Evolutionary conservation across 495 filamentous ascomycete species (phyloP), one percentile per base, ranked within the genome.

Genomic region (Podospora pseudopauciseta): DNA sequence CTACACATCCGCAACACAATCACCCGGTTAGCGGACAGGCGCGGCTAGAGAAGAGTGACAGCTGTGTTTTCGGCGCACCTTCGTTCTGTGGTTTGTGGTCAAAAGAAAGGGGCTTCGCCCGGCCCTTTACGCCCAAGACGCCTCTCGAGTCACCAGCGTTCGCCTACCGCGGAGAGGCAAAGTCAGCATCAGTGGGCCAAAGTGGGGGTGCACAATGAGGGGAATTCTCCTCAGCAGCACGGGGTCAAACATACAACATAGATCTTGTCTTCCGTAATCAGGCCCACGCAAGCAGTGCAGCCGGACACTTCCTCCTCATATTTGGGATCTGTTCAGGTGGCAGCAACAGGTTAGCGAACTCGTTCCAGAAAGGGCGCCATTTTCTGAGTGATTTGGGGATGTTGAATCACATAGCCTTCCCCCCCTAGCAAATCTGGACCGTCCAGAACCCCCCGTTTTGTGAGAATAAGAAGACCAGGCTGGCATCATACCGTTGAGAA

Each of bases 51-150:
- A 34, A 26, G 39, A 60, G 27, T 27, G 15, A 60, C 23, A 19
- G 65, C 18, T 58, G 19, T 58, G 39, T 49, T 49, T 58, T 53
- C 26, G 28, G 57, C 74, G 66, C 67, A 97, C 95, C 92, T 86
- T 98, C 95, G 71, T 98, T 98, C 78, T 97, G 93, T 16, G 95
- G 95, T 81, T 99, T 99, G 83, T 99, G 95, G 76, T 99, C 95
- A 78, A 94, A 96, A 6, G 95, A 99, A 63, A 99, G 84, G 16
- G 96, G 95, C 80, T 98, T 98, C 67, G 95, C 95, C 72, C 94
- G 86, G 72, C 95, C 95, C 81, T 97, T 98, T 67, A 98, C 90
- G 65, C 96, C 95, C 68, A 99, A 78, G 4, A 99, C 95, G 68
- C 89, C 91, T 80, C 95, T 86, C 56, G 95, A 99, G 80, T 99